Evolutionary conservation across 176 grass and related monocot species (phyloP).

Genomic region (Aegilops umbellulata): DNA sequence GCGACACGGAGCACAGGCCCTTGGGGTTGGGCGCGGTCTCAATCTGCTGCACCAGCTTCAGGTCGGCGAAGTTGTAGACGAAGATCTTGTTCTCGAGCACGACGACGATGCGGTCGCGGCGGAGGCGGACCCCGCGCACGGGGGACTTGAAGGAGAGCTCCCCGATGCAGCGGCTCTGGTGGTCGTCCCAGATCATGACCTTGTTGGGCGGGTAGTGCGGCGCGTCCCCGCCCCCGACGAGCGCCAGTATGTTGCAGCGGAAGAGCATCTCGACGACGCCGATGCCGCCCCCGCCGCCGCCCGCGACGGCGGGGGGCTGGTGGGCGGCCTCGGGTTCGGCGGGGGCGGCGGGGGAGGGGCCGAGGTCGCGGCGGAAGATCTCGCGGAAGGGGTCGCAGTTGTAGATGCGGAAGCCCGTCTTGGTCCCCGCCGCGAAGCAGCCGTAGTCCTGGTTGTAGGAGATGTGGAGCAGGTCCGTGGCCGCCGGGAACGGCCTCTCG

Average conservation of each 20-base stretch:
- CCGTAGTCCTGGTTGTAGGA: constrained; percentile 99
- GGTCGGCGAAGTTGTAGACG: constrained; percentile 91
- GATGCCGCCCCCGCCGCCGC: constrained; percentile 45
- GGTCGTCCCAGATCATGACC: constrained; percentile 95
- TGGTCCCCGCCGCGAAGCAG: constrained; percentile 87
- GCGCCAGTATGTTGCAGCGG: constrained; percentile 83
- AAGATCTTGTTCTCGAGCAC: constrained; percentile 91
- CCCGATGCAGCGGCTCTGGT: constrained; percentile 93
- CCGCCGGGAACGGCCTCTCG: background rate
- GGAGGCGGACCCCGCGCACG: constrained; percentile 71
- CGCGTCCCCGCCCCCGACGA: constrained; percentile 61
- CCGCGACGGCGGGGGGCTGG: background rate
- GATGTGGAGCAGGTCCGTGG: constrained; percentile 65
- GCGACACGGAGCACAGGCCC: constrained; percentile 84
- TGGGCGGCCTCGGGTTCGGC: too few species aligned
- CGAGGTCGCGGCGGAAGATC: constrained; percentile 92
- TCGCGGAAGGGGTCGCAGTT: constrained; percentile 99
- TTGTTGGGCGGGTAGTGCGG: constrained; percentile 78
- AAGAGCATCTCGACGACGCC: constrained; percentile 87
- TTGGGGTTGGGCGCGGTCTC: constrained; percentile 85
- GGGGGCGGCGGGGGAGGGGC: background rate
- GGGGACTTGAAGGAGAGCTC: constrained; percentile 88
- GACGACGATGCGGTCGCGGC: constrained; percentile 85
- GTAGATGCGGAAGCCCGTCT: constrained; percentile 95
- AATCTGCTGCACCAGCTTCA: constrained; percentile 94